phyloP scores from a whole-genome alignment of 2,329 filamentous ascomycete species.

The Colletotrichum neosansevieriae region DNA sequence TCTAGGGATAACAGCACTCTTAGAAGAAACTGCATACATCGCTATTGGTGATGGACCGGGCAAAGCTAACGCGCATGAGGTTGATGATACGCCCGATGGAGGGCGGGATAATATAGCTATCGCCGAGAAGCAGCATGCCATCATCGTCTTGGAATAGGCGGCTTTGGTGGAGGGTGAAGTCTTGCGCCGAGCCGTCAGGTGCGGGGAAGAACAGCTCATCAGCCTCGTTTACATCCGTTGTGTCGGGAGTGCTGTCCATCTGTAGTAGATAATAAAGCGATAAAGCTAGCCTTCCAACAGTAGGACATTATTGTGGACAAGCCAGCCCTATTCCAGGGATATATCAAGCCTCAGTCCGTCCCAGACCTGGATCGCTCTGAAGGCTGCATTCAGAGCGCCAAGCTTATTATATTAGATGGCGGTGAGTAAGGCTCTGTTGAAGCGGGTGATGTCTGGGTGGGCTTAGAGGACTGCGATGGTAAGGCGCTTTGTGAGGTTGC shows the following conservation, averaged over 20 bases:
- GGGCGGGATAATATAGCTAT: neutral
- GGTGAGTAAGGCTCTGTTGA: neutral
- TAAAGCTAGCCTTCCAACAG: neutral
- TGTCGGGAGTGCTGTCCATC: neutral
- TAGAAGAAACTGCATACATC: neutral
- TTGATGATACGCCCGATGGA: neutral
- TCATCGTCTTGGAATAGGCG: conserved; percentile 1
- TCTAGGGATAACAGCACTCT: neutral
- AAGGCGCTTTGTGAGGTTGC: neutral
- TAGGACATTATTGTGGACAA: neutral
- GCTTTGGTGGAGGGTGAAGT: neutral
- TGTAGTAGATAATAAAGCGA: neutral
- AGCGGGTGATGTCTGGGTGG: neutral
- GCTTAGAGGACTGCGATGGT: neutral
- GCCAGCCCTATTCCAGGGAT: neutral
- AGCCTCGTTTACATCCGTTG: neutral
- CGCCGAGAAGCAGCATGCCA: neutral
- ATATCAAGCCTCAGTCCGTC: neutral
- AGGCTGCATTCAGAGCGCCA: neutral
- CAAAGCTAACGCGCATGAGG: neutral
- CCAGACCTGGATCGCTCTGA: conserved; percentile 1
- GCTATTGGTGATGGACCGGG: neutral
- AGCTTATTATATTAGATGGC: neutral
- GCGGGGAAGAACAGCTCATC: neutral
- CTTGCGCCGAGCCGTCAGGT: neutral